Base-by-base conservation (phyloP, 163 green algal species). In the Scenedesmus sp. region DNA sequence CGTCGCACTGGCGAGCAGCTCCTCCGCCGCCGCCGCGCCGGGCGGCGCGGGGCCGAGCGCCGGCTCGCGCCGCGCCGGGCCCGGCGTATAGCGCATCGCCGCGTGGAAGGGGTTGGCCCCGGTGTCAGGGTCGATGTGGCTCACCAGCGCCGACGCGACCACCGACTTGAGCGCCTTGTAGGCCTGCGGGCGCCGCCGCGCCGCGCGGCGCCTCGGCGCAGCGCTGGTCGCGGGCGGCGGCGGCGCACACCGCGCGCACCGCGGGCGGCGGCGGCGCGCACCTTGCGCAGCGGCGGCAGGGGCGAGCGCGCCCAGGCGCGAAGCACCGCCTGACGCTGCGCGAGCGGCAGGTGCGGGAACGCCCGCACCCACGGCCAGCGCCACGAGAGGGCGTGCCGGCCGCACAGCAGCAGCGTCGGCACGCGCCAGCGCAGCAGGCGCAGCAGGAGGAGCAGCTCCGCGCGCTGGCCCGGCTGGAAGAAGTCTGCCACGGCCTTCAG, bases 161-260 rank as follows among this genome's bases (percentile, higher is more conserved):
- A 90, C 9, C 7, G 60, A 56, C 66, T 89, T 87, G 31, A 89
- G 45, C 1, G 67, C 86, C 54, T 90, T 88, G 77, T 86, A 87
- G 1, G 74, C 78, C 80, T 87, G 81, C 54, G 63, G n/a, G 64
- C 31, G 67, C 17, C n/a, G n/a, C n/a, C n/a, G n/a, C n/a, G n/a
- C n/a, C n/a, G n/a, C n/a, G n/a, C n/a, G n/a, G n/a, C n/a, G n/a
- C n/a, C n/a, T n/a, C n/a, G n/a, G n/a, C n/a, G n/a, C n/a, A n/a
- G n/a, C n/a, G n/a, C n/a, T n/a, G n/a, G n/a, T n/a, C n/a, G n/a
- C n/a, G n/a, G n/a, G n/a, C n/a, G n/a, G n/a, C n/a, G n/a, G n/a
- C n/a, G n/a, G n/a, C n/a, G n/a, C n/a, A n/a, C n/a, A n/a, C n/a
- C n/a, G n/a, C n/a, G n/a, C n/a, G n/a, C n/a, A n/a, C n/a, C n/a